These are phyloP conservation scores for Delitschia confertaspora DNA, from an alignment of 495 filamentous ascomycete genomes.

Conservation along the genomic window DNA sequence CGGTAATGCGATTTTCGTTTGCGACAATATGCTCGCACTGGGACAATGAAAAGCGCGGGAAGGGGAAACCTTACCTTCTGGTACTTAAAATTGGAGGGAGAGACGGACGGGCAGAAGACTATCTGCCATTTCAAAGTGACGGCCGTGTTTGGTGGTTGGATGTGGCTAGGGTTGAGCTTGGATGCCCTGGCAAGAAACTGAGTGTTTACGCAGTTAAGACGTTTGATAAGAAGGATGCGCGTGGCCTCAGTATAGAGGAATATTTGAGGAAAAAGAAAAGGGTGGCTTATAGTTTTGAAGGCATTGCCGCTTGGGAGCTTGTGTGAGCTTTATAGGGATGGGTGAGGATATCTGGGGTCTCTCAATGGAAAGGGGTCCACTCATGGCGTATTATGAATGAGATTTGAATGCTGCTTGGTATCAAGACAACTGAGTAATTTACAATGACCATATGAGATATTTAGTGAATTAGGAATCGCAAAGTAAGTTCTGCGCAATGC, in stretches of 20 bases:
- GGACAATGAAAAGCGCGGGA: slow-evolving; percentile 56
- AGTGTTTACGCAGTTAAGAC: slow-evolving; percentile 53
- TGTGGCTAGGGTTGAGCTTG: slow-evolving; percentile 54
- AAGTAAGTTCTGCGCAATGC: too few relatives aligned
- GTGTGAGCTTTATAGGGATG: slow-evolving; percentile 35
- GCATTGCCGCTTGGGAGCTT: slow-evolving; percentile 63
- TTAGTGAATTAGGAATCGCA: too few relatives aligned
- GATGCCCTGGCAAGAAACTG: slow-evolving; percentile 58
- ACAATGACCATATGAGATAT: too few relatives aligned
- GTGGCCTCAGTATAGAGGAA: slow-evolving; percentile 59
- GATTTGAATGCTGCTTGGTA: too few relatives aligned
- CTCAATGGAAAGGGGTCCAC: too few relatives aligned
- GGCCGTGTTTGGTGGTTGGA: slow-evolving; percentile 69
- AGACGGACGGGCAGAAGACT: slow-evolving; percentile 58
- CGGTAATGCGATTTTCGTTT: slow-evolving; percentile 66
- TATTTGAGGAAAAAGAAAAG: slow-evolving; percentile 52
- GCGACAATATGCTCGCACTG: slow-evolving; percentile 69
- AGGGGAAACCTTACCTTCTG: slow-evolving; percentile 54
- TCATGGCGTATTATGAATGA: too few relatives aligned
- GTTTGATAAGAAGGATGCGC: slow-evolving; percentile 53
- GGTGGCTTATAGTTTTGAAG: slow-evolving; percentile 51
- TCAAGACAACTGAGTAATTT: too few relatives aligned
- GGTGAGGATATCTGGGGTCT: too few relatives aligned
- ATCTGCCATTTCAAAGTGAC: slow-evolving; percentile 56
- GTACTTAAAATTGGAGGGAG: slow-evolving; percentile 54